Evolutionary conservation across 1,284 basidiomycete genomes (phyloP).

Genomic region (Jaminaea rosea): DNA sequence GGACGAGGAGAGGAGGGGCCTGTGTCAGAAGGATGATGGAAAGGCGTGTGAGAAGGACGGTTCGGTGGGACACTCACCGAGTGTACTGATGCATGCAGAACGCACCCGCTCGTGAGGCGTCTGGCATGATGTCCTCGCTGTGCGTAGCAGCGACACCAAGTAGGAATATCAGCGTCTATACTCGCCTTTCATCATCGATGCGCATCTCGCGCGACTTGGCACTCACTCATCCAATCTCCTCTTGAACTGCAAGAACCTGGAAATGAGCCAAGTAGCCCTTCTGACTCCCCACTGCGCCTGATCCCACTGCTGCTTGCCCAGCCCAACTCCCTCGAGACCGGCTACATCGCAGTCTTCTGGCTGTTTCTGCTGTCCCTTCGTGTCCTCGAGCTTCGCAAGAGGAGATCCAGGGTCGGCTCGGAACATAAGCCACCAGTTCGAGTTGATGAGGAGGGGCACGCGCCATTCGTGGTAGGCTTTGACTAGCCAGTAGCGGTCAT

Average conservation of each 20-base stretch:
- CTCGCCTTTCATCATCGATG: too few relatives aligned
- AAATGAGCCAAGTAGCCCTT: conserved; percentile 72
- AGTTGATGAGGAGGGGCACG: conserved; percentile 76
- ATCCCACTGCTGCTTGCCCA: conserved; percentile 39
- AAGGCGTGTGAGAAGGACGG: too few relatives aligned
- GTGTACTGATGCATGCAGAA: conserved; percentile 57
- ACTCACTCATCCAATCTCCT: conserved; percentile 57
- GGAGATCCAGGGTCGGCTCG: conserved; percentile 52
- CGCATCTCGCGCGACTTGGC: too few relatives aligned
- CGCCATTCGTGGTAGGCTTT: conserved; percentile 86
- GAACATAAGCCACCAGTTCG: conserved; percentile 96
- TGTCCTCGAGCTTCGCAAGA: conserved; percentile 15
- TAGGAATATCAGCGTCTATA: neutral
- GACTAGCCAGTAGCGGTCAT: conserved; percentile 87
- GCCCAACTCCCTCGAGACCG: neutral
- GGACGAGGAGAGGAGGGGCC: conserved; percentile 7
- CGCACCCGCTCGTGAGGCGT: conserved; percentile 53
- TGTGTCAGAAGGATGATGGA: too few relatives aligned
- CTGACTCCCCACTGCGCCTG: conserved; percentile 67
- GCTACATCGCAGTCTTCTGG: conserved; percentile 51
- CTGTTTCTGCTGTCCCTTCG: conserved; percentile 17
- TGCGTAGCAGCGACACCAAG: conserved; percentile 1
- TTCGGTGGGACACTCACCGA: conserved; percentile 48
- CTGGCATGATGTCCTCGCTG: conserved; percentile 54
- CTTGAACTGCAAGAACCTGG: conserved; percentile 71